Evolutionary conservation across 805 yeast genomes (phyloP).

Genomic region (Kluyveromyces aestuarii): DNA sequence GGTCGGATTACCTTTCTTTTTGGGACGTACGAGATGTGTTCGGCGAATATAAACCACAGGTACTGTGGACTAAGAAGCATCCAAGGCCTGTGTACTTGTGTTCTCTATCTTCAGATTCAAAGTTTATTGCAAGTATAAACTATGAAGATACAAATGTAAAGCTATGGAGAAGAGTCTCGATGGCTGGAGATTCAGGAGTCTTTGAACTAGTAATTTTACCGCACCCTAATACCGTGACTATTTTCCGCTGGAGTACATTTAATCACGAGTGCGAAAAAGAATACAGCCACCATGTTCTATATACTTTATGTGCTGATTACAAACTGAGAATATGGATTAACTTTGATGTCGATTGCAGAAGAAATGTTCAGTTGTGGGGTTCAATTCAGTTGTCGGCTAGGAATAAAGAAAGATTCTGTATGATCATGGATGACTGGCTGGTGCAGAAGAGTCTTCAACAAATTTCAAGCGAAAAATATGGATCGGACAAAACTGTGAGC

Average conservation of each 20-base stretch:
- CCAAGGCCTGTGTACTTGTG: conserved; percentile 53
- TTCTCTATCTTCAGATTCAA: conserved; percentile 57
- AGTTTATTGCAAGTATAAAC: conserved; percentile 55
- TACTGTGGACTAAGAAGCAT: conserved; percentile 37
- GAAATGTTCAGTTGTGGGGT: conserved; percentile 51
- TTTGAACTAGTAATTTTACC: conserved; percentile 63
- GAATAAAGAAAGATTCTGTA: conserved; percentile 25
- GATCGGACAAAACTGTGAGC: conserved; percentile 16
- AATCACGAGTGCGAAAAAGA: conserved; percentile 25
- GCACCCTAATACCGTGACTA: conserved; percentile 52
- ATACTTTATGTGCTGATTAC: conserved; percentile 53
- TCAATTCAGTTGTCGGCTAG: conserved; percentile 26
- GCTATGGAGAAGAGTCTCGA: conserved; percentile 68
- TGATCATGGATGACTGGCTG: conserved; percentile 34
- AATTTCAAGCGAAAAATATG: background rate
- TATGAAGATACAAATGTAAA: conserved; percentile 59
- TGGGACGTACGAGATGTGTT: conserved; percentile 42
- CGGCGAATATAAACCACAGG: conserved; percentile 30
- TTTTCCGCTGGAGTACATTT: conserved; percentile 47
- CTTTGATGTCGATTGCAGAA: conserved; percentile 49
- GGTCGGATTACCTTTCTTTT: conserved; percentile 46
- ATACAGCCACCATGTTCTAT: conserved; percentile 43
- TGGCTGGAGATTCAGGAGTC: conserved; percentile 50
- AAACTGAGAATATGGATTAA: conserved; percentile 62
- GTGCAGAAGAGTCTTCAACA: conserved; percentile 20